These are phyloP conservation scores for Yamadazyma scolyti DNA, from an alignment of 805 yeast genomes.

Conservation along the genomic window DNA sequence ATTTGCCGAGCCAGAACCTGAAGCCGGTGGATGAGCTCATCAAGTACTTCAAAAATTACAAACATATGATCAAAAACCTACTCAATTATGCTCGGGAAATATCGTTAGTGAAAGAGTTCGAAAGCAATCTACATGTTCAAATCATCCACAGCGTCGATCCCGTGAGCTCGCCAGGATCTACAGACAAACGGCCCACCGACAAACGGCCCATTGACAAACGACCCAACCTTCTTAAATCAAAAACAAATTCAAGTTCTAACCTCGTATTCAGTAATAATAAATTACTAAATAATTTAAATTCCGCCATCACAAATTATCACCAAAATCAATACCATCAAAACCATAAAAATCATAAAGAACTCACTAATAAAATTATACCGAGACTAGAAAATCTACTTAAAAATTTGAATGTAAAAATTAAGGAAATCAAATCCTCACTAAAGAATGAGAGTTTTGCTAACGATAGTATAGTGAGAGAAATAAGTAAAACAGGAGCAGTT, in stretches of 20 bases:
- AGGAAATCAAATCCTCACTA: slow-evolving; percentile 37
- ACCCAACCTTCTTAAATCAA: slow-evolving; percentile 22
- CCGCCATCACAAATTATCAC: slow-evolving; percentile 34
- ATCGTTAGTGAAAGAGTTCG: slow-evolving; percentile 47
- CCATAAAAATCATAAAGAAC: slow-evolving; percentile 27
- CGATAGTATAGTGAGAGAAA: slow-evolving; percentile 32
- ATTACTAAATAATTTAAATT: slow-evolving; percentile 24
- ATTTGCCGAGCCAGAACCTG: slow-evolving; percentile 35
- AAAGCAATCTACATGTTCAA: slow-evolving; percentile 32
- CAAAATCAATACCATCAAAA: slow-evolving; percentile 21
- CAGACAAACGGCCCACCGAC: slow-evolving; percentile 1
- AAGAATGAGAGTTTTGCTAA: slow-evolving; percentile 41
- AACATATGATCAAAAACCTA: slow-evolving; percentile 34
- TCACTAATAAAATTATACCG: slow-evolving; percentile 30
- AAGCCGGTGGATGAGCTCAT: slow-evolving; percentile 38
- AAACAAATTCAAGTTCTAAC: slow-evolving; percentile 12
- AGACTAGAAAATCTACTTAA: slow-evolving; percentile 31
- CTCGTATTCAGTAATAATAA: slow-evolving; percentile 4
- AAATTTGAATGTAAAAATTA: slow-evolving; percentile 35
- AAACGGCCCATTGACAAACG: slow-evolving; percentile 8
- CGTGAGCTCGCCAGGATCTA: slow-evolving; percentile 5
- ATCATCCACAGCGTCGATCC: slow-evolving; percentile 32
- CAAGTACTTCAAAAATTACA: slow-evolving; percentile 38
- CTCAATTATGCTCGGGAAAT: slow-evolving; percentile 39
- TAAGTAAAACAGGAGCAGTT: slow-evolving; percentile 58